Evolutionary conservation across 2,329 filamentous ascomycete genomes (phyloP), one percentile per base, ranked within the genome.

Genomic region (Trichoderma koningiopsis): DNA sequence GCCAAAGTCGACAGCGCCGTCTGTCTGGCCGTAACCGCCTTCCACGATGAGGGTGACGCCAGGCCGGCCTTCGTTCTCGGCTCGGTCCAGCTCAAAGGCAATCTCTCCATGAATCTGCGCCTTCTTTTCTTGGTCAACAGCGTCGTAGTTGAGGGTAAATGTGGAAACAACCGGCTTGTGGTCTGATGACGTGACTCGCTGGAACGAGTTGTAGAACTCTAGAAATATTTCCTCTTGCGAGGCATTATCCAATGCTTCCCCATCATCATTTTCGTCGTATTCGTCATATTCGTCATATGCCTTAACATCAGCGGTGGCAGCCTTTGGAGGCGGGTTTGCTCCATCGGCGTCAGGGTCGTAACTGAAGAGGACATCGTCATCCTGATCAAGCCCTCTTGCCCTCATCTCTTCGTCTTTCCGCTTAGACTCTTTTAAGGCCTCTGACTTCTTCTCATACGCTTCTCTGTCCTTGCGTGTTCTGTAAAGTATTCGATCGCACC

Each of bases 401-500:
- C 91, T 92, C 92, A 97, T 94, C 73, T 97, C 92, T 70, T 93
- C 90, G 73, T 97, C 94, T 71, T 87, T 91, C 74, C 88, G 90
- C 72, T 86, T 88, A 0, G 91, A 86, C 27, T 89, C 86, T 68
- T 88, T 87, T 70, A 90, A 87, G 67, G 95, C 90, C 68, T 84
- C 83, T 0, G 86, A 77, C 68, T 86, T 89, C 43, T 82, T 82
- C 62, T 94, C 88, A 73, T 93, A 91, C 3, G 84, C 84, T 31
- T 90, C 80, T 72, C 87, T 90, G 75, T 96, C 90, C 58, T 84
- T 87, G 52, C 91, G 88, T 2, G 93, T 96, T 8, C 95, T 87
- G 78, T 90, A 99, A 0, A 99, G 80, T 57, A 99, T 94, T 19
- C 96, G 91, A 80, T 99, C 96, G 78, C 96, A 99, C 95, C 96